A percentile compares a stretch with the other conserved stretches of the same genome.
These are phyloP conservation scores for Breviolum minutum DNA, from an alignment of 73 alveolate genomes.

Conservation along the genomic window DNA sequence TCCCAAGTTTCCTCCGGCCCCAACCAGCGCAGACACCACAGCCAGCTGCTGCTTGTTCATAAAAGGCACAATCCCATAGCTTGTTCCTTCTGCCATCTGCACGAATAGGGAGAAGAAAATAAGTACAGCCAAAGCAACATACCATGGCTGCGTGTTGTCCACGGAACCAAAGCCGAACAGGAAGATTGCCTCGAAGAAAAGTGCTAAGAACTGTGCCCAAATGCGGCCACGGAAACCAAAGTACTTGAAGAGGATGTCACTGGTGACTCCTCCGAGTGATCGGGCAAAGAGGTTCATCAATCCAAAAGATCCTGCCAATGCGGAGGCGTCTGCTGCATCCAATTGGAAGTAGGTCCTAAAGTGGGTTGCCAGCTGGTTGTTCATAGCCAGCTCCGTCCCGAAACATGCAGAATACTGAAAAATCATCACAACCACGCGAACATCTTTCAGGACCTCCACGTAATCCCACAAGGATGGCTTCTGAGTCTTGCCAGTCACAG, in stretches of 20 bases:
- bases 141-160: slow-evolving; percentile 27
- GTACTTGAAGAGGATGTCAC: slow-evolving; percentile 41
- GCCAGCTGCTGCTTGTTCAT: slow-evolving; percentile 58
- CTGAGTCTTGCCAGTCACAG: slow-evolving; percentile 48
- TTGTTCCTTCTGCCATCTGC: slow-evolving; percentile 70
- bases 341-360: slow-evolving; percentile 37
- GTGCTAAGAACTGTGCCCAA: slow-evolving; percentile 68
- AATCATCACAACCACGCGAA: slow-evolving; percentile 43
- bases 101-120: slow-evolving; percentile 29
- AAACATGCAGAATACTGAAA: slow-evolving; percentile 66
- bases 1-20: slow-evolving; percentile 63
- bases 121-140: slow-evolving; percentile 38
- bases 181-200: slow-evolving; percentile 72
- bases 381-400: slow-evolving; percentile 58
- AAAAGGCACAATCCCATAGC: slow-evolving; percentile 60
- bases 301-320: slow-evolving; percentile 33
- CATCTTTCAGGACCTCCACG: slow-evolving; percentile 28
- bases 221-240: slow-evolving; percentile 76
- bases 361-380: slow-evolving; percentile 46
- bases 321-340: background rate
- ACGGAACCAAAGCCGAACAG: slow-evolving; percentile 44
- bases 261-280: slow-evolving; percentile 5
- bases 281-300: slow-evolving; percentile 70
- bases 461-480: slow-evolving; percentile 51
- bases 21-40: slow-evolving; percentile 52